Evolutionary conservation across 371 early-diverging fungal genomes (phyloP).

Genomic region (Sporodiniella umbellata): DNA sequence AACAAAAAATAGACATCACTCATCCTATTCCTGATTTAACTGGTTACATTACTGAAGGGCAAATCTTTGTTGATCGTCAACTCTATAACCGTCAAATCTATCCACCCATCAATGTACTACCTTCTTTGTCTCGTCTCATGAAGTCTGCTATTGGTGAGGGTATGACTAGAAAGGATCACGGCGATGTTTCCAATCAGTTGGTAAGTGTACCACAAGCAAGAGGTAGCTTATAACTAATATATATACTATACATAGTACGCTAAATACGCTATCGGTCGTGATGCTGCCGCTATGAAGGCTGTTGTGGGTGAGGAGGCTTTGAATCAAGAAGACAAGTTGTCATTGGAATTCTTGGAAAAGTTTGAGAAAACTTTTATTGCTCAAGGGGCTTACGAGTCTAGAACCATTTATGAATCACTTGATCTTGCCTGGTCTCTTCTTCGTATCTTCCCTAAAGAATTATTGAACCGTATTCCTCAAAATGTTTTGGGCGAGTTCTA

Average conservation of each 20-base stretch:
- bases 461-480: slow-evolving; percentile 99
- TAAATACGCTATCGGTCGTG: slow-evolving; percentile 99
- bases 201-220: slow-evolving; percentile 44
- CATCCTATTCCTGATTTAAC: slow-evolving; percentile 99
- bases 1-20: slow-evolving; percentile 85
- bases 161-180: slow-evolving; percentile 99
- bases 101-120: slow-evolving; percentile 99
- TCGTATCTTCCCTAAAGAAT: slow-evolving; percentile 99
- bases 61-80: slow-evolving; percentile 99
- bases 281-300: slow-evolving; percentile 99
- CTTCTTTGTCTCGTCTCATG: slow-evolving; percentile 99
- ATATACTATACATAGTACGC: slow-evolving; percentile 75
- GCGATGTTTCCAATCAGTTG: slow-evolving; percentile 99
- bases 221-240: background rate
- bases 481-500: slow-evolving; percentile 96
- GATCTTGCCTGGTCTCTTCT: slow-evolving; percentile 99
- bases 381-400: slow-evolving; percentile 92
- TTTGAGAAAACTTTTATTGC: slow-evolving; percentile 98
- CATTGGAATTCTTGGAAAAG: slow-evolving; percentile 98
- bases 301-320: slow-evolving; percentile 99
- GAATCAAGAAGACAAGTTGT: slow-evolving; percentile 97
- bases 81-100: slow-evolving; percentile 99
- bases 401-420: slow-evolving; percentile 97
- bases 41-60: slow-evolving; percentile 99
- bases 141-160: slow-evolving; percentile 99